phyloP scores from a whole-genome alignment of 805 yeast genomes.

The Wickerhamomyces mucosus region DNA sequence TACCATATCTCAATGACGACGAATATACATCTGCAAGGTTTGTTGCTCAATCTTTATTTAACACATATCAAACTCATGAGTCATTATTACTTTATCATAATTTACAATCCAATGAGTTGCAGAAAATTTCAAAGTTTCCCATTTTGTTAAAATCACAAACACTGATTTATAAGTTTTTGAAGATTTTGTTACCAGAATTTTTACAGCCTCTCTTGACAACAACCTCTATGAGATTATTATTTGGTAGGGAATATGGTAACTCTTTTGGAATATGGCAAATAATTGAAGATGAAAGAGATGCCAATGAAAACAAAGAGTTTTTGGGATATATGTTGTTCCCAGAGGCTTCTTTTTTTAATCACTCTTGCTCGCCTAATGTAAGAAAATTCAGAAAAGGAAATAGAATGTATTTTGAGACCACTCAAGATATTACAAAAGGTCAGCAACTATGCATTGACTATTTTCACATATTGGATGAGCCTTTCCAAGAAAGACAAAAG shows the following conservation, averaged over 20 bases:
- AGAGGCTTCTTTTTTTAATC: constrained; percentile 59
- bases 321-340: constrained; percentile 55
- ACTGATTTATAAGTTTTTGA: constrained; percentile 38
- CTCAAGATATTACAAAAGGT: constrained; percentile 28
- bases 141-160: constrained; percentile 37
- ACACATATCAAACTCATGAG: constrained; percentile 15
- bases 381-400: constrained; percentile 32
- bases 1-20: constrained; percentile 40
- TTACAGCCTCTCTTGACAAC: constrained; percentile 29
- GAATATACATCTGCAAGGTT: constrained; percentile 45
- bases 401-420: constrained; percentile 33
- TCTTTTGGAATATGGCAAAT: constrained; percentile 62
- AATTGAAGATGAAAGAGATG: constrained; percentile 20
- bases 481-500: constrained; percentile 30
- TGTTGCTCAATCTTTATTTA: constrained; percentile 30
- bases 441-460: constrained; percentile 53
- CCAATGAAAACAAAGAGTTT: constrained; percentile 39
- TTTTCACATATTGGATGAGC: constrained; percentile 39
- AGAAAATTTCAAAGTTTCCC: constrained; percentile 37
- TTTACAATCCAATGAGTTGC: constrained; percentile 43
- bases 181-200: constrained; percentile 26
- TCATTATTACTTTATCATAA: constrained; percentile 22
- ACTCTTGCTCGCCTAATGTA: constrained; percentile 53
- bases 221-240: constrained; percentile 31
- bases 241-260: constrained; percentile 55